Conservation (phyloP, 1,284 basidiomycete genomes). For the Veloboletus limbatus region DNA sequence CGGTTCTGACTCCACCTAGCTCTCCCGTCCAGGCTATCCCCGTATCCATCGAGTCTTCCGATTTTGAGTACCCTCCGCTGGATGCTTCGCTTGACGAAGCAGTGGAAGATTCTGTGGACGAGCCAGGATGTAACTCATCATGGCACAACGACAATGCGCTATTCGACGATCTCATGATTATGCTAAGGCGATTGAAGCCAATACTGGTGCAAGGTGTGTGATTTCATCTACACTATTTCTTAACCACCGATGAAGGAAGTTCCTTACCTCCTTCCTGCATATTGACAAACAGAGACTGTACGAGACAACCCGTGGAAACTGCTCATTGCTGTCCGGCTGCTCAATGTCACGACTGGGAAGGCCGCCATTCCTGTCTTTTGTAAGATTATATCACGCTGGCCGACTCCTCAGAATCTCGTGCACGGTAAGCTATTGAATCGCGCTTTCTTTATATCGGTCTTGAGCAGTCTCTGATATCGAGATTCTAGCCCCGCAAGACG, state of each 20-base stretch:
- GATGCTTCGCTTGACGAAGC: neutral
- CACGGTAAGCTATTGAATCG: slow-evolving; percentile 38
- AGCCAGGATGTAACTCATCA: neutral
- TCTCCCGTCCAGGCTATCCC: slow-evolving; percentile 10
- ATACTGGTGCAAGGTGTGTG: slow-evolving; percentile 31
- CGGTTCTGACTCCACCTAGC: slow-evolving; percentile 4
- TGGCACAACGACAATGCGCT: slow-evolving; percentile 9
- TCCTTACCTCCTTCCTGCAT: neutral
- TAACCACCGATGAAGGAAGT: neutral
- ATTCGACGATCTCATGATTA: slow-evolving; percentile 25
- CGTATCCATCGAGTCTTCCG: slow-evolving; percentile 6
- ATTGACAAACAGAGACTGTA: slow-evolving; percentile 20
- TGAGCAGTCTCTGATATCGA: neutral
- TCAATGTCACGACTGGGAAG: slow-evolving; percentile 33
- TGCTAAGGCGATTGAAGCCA: slow-evolving; percentile 30
- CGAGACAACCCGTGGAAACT: slow-evolving; percentile 32
- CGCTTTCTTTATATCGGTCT: neutral
- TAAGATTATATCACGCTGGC: slow-evolving; percentile 50
- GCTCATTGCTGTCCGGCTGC: slow-evolving; percentile 30
- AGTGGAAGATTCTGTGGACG: neutral
- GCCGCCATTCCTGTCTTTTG: slow-evolving; percentile 43
- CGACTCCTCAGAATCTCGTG: slow-evolving; percentile 48
- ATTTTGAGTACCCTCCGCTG: slow-evolving; percentile 2
- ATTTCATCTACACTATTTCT: neutral
- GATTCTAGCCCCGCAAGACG: slow-evolving; percentile 26